A percentile compares a stretch with the other conserved stretches of the same genome.
Evolutionary conservation across 305 asterid species (phyloP).

Genomic region (Solanum aculeatissimum): DNA sequence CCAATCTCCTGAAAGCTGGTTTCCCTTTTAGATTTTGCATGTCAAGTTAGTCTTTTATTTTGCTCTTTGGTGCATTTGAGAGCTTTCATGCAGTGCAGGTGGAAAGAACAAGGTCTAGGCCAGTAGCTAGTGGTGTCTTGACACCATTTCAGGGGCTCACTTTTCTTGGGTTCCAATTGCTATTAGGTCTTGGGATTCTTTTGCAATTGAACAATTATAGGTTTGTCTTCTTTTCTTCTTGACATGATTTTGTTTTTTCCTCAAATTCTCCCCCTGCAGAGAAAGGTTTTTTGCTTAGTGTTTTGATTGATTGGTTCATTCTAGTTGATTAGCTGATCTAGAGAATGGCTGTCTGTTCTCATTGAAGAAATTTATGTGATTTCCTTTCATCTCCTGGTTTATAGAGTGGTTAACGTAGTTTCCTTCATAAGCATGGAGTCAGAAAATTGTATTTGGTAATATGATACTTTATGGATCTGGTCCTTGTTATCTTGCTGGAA

Average conservation of each 20-base stretch:
- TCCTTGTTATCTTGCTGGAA: background rate
- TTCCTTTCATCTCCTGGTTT: background rate
- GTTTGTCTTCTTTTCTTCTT: constrained; percentile 19
- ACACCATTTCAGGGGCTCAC: constrained; percentile 72
- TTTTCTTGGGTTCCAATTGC: constrained; percentile 77
- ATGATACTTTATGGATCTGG: background rate
- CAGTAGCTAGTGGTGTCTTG: constrained; percentile 75
- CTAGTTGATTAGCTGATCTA: background rate
- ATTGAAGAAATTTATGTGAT: background rate
- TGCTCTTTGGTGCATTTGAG: constrained; percentile 15
- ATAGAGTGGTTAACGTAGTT: background rate
- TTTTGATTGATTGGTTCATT: background rate
- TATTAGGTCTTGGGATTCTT: constrained; percentile 82
- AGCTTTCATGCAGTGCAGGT: constrained; percentile 58
- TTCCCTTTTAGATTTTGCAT: background rate
- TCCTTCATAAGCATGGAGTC: background rate
- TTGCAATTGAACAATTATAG: constrained; percentile 74
- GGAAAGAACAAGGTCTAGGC: constrained; percentile 79
- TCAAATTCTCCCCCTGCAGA: background rate
- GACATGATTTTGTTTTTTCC: background rate
- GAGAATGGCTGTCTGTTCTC: background rate
- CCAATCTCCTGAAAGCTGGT: background rate
- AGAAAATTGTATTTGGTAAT: background rate
- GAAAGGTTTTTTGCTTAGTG: background rate
- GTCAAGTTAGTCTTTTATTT: background rate